Evolutionary conservation across 768 basidiomycete species (phyloP).

Genomic region (Cubamyces sp.): DNA sequence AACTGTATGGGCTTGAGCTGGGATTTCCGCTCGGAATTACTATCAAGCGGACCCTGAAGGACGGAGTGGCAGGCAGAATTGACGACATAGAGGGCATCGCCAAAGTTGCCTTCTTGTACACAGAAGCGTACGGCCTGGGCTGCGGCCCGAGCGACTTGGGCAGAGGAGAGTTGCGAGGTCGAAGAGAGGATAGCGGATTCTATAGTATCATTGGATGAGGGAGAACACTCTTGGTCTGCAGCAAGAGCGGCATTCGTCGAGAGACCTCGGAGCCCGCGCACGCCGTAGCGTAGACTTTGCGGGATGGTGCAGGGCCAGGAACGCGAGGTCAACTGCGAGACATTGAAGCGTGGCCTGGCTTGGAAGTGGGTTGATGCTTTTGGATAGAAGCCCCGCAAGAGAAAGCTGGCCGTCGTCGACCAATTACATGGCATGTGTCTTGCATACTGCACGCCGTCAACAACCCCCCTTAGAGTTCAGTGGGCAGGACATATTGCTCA

Average conservation of each 20-base stretch:
- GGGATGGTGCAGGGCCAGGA: not conserved
- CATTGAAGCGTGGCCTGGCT: not conserved
- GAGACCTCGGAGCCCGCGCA: slow-evolving; percentile 4
- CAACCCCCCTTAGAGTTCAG: not conserved
- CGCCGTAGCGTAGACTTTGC: not conserved
- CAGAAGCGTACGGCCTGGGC: slow-evolving; percentile 56
- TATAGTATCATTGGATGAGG: not conserved
- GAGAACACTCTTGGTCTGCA: not conserved
- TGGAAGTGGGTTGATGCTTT: not conserved
- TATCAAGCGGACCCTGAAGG: slow-evolving; percentile 23
- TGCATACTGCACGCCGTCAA: slow-evolving; percentile 52
- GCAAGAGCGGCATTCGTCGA: not conserved
- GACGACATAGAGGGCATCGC: slow-evolving; percentile 59
- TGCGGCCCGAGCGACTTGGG: slow-evolving; percentile 41
- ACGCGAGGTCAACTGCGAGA: slow-evolving; percentile 6
- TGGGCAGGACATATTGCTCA: slow-evolving; percentile 19
- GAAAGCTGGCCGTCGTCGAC: slow-evolving; percentile 54
- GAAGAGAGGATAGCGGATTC: slow-evolving; percentile 4
- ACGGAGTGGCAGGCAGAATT: slow-evolving; percentile 56
- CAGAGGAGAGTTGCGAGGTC: slow-evolving; percentile 24
- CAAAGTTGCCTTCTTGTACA: slow-evolving; percentile 42
- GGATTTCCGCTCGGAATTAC: slow-evolving; percentile 23
- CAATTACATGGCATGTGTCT: slow-evolving; percentile 75
- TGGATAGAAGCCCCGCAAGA: slow-evolving; percentile 26
- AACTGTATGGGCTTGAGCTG: slow-evolving; percentile 51